Conservation (phyloP, 106 monocot species). For the Vanilla planifolia region DNA sequence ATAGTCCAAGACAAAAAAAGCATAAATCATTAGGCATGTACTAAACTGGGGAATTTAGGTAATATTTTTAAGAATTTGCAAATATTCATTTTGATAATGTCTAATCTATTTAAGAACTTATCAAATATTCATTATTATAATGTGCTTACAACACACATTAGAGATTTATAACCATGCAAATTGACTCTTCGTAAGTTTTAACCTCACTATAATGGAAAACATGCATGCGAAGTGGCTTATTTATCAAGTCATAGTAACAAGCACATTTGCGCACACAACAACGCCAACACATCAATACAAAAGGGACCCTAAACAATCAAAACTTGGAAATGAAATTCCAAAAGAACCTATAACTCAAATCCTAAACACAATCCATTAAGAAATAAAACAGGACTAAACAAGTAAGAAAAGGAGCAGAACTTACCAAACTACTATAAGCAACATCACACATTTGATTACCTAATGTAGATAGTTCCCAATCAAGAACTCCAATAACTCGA, state of each 20-base stretch:
- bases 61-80: too few species aligned
- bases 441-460: conserved; percentile 99
- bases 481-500: conserved; percentile 93
- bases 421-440: conserved; percentile 88
- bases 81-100: too few species aligned
- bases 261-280: neutral
- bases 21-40: too few species aligned
- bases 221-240: too few species aligned
- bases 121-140: too few species aligned
- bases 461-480: conserved; percentile 96
- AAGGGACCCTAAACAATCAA: neutral
- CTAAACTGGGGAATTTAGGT: too few species aligned
- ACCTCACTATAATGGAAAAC: neutral
- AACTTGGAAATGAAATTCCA: neutral
- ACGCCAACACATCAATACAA: neutral
- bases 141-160: too few species aligned
- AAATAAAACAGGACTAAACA: neutral
- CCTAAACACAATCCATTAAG: neutral
- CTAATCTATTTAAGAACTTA: too few species aligned
- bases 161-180: too few species aligned
- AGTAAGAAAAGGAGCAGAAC: conserved; percentile 7
- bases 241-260: neutral
- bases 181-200: neutral
- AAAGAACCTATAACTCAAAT: too few species aligned
- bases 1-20: too few species aligned